Percentiles rank a stretch among this genome's conserved stretches.
These are phyloP conservation scores for Mallotus japonicus DNA, from an alignment of 441 rosid genomes.

Conservation along the genomic window DNA sequence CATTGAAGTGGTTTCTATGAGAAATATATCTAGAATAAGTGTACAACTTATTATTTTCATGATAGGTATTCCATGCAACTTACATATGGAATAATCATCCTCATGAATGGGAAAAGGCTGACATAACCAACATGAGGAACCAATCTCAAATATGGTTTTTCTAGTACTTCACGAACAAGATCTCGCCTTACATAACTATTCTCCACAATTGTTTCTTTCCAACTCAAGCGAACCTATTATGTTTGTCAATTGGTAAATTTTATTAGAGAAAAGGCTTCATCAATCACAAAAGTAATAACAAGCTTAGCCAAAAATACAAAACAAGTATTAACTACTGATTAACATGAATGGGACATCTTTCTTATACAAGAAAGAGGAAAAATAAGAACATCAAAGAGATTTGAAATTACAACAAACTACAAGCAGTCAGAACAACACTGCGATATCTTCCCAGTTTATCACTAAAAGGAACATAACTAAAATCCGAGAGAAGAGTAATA, in stretches of 20 bases:
- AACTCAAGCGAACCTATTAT: constrained; percentile 73
- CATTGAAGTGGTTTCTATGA: constrained; percentile 6
- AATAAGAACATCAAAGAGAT: background rate
- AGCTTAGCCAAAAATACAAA: too few species aligned
- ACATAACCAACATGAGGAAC: constrained; percentile 95
- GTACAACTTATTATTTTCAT: background rate
- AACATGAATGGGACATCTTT: background rate
- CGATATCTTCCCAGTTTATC: background rate
- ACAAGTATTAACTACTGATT: too few species aligned
- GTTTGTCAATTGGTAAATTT: constrained; percentile 17
- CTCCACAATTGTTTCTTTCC: constrained; percentile 66
- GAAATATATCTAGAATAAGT: background rate
- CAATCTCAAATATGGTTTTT: constrained; percentile 56
- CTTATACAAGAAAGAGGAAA: background rate
- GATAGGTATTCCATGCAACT: constrained; percentile 33
- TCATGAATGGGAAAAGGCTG: constrained; percentile 94
- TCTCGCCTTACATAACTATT: constrained; percentile 59
- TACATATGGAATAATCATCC: constrained; percentile 82
- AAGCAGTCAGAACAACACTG: background rate
- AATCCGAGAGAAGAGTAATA: constrained; percentile 10
- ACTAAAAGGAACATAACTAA: background rate
- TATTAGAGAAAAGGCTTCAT: too few species aligned
- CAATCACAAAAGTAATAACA: too few species aligned
- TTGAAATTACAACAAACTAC: background rate
- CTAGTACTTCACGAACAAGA: constrained; percentile 73